Base-by-base conservation (phyloP, 129 eudicot genomes). In the Centella asiatica region DNA sequence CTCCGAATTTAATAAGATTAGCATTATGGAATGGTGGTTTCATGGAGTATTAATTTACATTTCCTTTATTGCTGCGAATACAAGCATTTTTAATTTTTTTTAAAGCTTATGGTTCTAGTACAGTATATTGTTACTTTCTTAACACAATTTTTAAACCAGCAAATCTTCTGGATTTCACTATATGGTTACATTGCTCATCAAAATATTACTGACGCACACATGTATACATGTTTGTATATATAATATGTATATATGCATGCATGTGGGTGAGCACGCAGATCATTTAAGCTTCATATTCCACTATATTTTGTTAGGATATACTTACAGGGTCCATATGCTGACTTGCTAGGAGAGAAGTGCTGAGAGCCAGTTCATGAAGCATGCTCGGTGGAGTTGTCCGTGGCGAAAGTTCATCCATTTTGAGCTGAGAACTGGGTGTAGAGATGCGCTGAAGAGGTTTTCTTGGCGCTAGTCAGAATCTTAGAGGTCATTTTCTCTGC, bases 351-450 rank as follows among this genome's bases (percentile, higher is more conserved):
- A 45, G 36, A 31, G 24, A 32, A 54, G 37, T 2, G 42, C 19
- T 4, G 24, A 20, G 59, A 33, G 29, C 39, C 28, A 31, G 39
- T 26, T 59, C 23, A 34, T 17, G 48, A 13, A 7, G 50, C 49
- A 10, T 58, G 73, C n/a, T 11, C 26, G 49, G 32, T 58, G 73
- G 44, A 40, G 56, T 67, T 54, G 39, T 7, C 28, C 28, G 24
- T 56, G 32, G 11, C 9, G 18, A 36, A 23, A 54, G 25, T 23
- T 8, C 8, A 3, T 10, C 11, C 3, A 32, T 42, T 6, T 25
- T 44, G 65, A 68, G 24, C 40, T 19, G 8, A n/a, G 19, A 34
- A 15, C 51, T 25, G n/a, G 8, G 14, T 24, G 2, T 61, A 40
- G 10, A 13, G 1, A 29, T 15, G 34, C 6, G 5, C 13, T 29